Evolutionary conservation across 345 rosid genomes (phyloP).

Genomic region (Ricinus communis): DNA sequence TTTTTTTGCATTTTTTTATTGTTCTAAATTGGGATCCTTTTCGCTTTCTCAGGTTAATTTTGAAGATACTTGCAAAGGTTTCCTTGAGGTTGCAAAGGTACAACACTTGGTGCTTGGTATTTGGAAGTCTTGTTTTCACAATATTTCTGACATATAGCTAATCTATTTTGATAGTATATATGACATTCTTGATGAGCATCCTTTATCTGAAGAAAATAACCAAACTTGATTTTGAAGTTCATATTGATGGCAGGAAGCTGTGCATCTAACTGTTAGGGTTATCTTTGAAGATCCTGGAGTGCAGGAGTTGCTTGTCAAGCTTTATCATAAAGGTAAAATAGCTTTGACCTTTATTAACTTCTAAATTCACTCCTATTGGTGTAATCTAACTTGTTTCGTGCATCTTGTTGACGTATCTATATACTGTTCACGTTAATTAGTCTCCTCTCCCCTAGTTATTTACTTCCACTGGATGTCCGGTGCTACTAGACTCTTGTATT

Average conservation of each 20-base stretch:
- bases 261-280: slow-evolving; percentile 80
- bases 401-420: background rate
- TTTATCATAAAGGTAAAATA: slow-evolving; percentile 79
- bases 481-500: slow-evolving; percentile 1
- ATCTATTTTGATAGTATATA: slow-evolving; percentile 10
- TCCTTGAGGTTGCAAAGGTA: slow-evolving; percentile 96
- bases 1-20: background rate
- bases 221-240: slow-evolving; percentile 7
- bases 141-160: background rate
- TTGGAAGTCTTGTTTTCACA: slow-evolving; percentile 6
- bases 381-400: background rate
- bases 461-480: background rate
- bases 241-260: slow-evolving; percentile 72
- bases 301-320: slow-evolving; percentile 85
- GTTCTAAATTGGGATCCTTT: slow-evolving; percentile 12
- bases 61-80: slow-evolving; percentile 99
- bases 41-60: slow-evolving; percentile 67
- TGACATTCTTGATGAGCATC: slow-evolving; percentile 8
- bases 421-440: background rate
- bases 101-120: background rate
- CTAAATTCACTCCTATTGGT: background rate
- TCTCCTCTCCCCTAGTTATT: background rate
- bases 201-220: slow-evolving; percentile 1
- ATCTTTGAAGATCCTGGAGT: slow-evolving; percentile 99
- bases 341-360: background rate